phyloP scores from a whole-genome alignment of 2,329 filamentous ascomycete species.

The Thielaviopsis musarum region DNA sequence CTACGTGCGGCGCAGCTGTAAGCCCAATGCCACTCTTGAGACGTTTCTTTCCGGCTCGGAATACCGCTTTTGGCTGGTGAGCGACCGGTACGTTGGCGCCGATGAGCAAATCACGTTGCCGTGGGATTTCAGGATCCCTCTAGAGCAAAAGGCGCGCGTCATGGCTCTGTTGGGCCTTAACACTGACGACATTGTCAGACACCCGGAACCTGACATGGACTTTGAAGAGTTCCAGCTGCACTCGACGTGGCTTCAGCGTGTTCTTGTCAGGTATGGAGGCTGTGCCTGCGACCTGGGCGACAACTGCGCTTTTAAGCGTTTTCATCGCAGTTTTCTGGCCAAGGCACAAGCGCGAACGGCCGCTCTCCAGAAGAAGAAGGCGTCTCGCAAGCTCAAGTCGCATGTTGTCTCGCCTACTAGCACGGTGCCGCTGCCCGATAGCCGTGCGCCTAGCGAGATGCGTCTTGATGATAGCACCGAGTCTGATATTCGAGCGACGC shows the following conservation, averaged over 20 bases:
- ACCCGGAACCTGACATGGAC: conserved; percentile 34
- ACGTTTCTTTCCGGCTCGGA: conserved; percentile 64
- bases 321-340: conserved; percentile 36
- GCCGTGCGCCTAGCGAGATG: conserved; percentile 46
- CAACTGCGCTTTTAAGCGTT: conserved; percentile 47
- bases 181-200: conserved; percentile 38
- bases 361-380: conserved; percentile 25
- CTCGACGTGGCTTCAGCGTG: conserved; percentile 47
- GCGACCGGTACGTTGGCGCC: conserved; percentile 54
- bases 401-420: conserved; percentile 44
- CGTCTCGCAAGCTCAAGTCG: conserved; percentile 36
- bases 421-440: conserved; percentile 44
- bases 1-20: conserved; percentile 83
- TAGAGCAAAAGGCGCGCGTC: conserved; percentile 34
- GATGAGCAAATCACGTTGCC: conserved; percentile 46
- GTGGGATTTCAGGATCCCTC: conserved; percentile 52
- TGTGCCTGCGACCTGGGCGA: conserved; percentile 54
- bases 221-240: conserved; percentile 44
- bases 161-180: conserved; percentile 42
- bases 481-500: conserved; percentile 32
- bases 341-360: conserved; percentile 24
- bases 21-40: conserved; percentile 74
- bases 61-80: conserved; percentile 87
- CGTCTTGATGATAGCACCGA: conserved; percentile 38
- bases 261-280: conserved; percentile 62